Base-by-base conservation (phyloP, 108 stramenopile species). In the Cyclotella baltica region DNA sequence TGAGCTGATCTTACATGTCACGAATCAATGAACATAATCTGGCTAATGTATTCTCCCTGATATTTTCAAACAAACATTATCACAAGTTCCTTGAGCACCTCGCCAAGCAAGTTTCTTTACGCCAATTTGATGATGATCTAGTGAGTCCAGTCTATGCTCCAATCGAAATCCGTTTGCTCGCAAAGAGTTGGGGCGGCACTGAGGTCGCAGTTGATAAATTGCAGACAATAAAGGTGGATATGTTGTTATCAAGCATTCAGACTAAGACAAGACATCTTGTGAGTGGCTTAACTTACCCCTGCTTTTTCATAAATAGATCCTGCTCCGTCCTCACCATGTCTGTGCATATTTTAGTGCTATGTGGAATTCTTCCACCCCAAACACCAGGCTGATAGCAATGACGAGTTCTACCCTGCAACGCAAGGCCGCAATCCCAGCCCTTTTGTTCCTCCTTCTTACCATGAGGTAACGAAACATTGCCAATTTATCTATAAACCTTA, bases 41-140 rank as follows among this genome's bases (percentile, higher is more conserved):
- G 56, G 76, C 67, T 0, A 67, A 77, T 69, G 57, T 77, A 10
- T 47, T 67, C 34, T 68, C 76, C 10, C 43, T 77, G 58, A 77
- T 77, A 30, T 77, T 69, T 38, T 25, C 57, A 0, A 68, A 61
- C 33, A 58, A 77, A 50, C 23, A 68, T 20, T 62, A 56, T 51
- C 43, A 50, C 16, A 61, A 59, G 48, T 50, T 69, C n/a, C 33
- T 69, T 31, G 43, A 55, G 13, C 69, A 56, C 46, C 38, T 56
- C 43, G 76, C 76, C 10, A 37, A 29, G 23, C 76, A 77, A 46
- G 35, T 77, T 36, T 64, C 67, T 58, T 48, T 56, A 29, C 67
- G 61, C 69, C 67, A 67, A 15, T 47, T 20, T 57, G 47, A 62
- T 56, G 66, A 62, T 13, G 40, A 56, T 46, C 62, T 35, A 4